Evolutionary conservation across 2,329 filamentous ascomycete genomes (phyloP).

Genomic region (Helotiales sp.): DNA sequence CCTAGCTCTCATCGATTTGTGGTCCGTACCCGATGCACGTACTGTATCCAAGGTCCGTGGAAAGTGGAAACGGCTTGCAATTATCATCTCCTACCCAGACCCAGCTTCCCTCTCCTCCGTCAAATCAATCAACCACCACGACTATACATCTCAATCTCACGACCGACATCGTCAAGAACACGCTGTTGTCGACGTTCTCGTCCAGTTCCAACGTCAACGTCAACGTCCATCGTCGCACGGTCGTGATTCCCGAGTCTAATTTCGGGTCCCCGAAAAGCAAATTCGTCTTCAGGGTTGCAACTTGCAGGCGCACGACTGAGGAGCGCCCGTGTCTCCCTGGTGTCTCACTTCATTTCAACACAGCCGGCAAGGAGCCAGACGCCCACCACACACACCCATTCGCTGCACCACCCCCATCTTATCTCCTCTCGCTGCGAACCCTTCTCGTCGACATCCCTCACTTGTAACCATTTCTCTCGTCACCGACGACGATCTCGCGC

Average conservation of each 20-base stretch:
- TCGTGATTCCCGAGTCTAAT: neutral
- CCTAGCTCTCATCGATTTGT: neutral
- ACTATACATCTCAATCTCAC: neutral
- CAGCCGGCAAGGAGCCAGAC: no score
- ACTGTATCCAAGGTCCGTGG: neutral
- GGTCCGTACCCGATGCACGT: neutral
- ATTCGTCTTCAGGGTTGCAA: neutral
- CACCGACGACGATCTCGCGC: constrained; percentile 2
- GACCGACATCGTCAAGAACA: neutral
- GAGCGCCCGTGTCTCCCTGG: neutral
- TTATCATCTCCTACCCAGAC: no score
- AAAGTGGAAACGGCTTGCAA: no score
- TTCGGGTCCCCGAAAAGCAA: neutral
- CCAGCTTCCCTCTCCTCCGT: neutral
- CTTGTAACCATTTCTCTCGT: constrained; percentile 3
- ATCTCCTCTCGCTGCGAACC: neutral
- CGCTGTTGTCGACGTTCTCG: neutral
- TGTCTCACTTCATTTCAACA: constrained; percentile 30
- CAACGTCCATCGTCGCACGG: neutral
- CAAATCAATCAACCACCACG: neutral
- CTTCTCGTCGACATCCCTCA: neutral
- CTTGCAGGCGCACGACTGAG: neutral
- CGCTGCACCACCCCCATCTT: neutral
- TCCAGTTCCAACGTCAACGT: neutral
- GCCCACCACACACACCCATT: no score